Base-by-base conservation (phyloP, 2,329 filamentous ascomycete species). In the Phialocephala subalpina region DNA sequence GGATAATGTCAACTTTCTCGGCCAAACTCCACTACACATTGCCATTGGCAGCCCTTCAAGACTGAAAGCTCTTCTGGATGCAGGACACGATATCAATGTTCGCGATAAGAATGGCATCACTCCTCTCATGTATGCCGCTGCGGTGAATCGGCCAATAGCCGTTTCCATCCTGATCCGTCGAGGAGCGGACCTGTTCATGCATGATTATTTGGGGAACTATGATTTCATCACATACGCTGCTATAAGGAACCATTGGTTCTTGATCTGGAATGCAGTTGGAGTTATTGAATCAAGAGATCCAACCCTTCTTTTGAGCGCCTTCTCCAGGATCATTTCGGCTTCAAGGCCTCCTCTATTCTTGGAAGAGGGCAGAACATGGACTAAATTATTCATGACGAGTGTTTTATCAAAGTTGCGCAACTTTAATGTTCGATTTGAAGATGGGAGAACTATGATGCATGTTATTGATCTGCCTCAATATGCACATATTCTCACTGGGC, bases 1-100 rank as follows among this genome's bases (percentile, higher is more conserved):
- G 57, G 25, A 59, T 33, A 59, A 59, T 29, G 25, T 47, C 25
- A 59, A 59, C 57, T 59, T 59, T 47, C 57, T 59, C 38, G 57
- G 57, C 45, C 57, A 59, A 59, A 59, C 57, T 35, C n/a, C 57
- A 59, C 57, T 59, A 45, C 57, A 59, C 57, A 45, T 59, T 47
- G 57, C 57, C 25, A 47, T 59, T 33, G 5, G 22, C 20, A 45
- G 40, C 22, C 57, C 57, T 47, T 59, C 57, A 59, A 25, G 57
- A 33, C 40, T 59, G 11, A 59, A 59, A 47, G 36, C 25, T 47
- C 57, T 59, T 35, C 57, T 59, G 16, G 57, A 59, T 59, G 57
- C 57, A 59, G 57, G 57, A 18, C 57, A 59, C 40, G 40, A 47
- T 47, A 47, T 59, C 36, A 59, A 59, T 59, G 57, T 33, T 16